A percentile compares a stretch with the other conserved stretches of the same genome.
Evolutionary conservation across 805 yeast species (phyloP).

Genomic region (Teunomyces barrocoloradensis): DNA sequence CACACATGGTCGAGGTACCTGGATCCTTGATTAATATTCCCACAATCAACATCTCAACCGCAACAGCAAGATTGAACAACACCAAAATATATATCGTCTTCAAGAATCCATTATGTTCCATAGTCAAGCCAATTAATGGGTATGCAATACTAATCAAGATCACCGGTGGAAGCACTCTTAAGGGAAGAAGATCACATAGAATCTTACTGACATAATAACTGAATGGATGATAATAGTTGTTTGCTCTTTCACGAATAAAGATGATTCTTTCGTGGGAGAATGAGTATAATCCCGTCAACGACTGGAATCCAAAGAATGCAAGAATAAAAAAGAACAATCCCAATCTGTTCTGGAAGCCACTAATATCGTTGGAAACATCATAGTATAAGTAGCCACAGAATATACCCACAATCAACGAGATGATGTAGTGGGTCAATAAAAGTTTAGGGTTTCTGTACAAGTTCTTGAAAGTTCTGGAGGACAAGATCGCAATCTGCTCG

Average conservation of each 20-base stretch:
- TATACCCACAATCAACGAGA: conserved; percentile 72
- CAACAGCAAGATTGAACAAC: conserved; percentile 81
- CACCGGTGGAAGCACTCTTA: conserved; percentile 89
- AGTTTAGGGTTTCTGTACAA: conserved; percentile 89
- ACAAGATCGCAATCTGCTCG: conserved; percentile 68
- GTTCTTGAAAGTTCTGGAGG: conserved; percentile 88
- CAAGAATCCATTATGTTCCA: conserved; percentile 70
- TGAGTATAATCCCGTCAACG: conserved; percentile 86
- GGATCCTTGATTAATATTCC: conserved; percentile 87
- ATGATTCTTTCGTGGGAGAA: conserved; percentile 87
- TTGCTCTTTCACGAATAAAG: conserved; percentile 89
- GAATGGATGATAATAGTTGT: conserved; percentile 86
- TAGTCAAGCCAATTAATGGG: conserved; percentile 85
- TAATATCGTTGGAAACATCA: conserved; percentile 79
- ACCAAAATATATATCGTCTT: conserved; percentile 69
- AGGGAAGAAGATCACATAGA: conserved; percentile 86
- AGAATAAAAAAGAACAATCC: conserved; percentile 90
- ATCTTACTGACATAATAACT: conserved; percentile 85
- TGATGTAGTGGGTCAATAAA: conserved; percentile 77
- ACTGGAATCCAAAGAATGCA: conserved; percentile 90
- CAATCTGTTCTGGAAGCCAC: conserved; percentile 94
- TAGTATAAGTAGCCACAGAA: conserved; percentile 87
- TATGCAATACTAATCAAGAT: conserved; percentile 76
- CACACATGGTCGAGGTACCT: conserved; percentile 87
- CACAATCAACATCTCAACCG: conserved; percentile 79